Evolutionary conservation across 106 monocot genomes (phyloP), one percentile per base, ranked within the genome.

Genomic region (Vanilla planifolia): DNA sequence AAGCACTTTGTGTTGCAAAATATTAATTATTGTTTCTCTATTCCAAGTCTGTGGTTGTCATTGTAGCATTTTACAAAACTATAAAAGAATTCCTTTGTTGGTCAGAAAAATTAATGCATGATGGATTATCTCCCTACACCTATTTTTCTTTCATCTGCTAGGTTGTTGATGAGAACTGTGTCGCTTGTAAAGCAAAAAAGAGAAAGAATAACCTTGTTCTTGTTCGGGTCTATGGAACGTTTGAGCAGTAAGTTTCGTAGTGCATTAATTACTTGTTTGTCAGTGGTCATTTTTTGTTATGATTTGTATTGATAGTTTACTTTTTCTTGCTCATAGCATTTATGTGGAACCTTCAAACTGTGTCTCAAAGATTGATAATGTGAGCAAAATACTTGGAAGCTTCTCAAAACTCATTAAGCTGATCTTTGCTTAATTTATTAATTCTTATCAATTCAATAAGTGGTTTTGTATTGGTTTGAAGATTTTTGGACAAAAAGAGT

Each of bases 211-310:
- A 57, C 1, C 8, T 20, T 34, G 21, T 57, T 35, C 20, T 57
- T 13, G 57, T 57, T 33, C 57, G 57, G 19, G 34, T 57, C n/a
- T 57, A 57, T 35, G 57, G 57, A 57, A 57, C 35, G 33, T 57
- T 8, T 36, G 57, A 57, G 57, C 57, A 57, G 57, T 57, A 57
- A 57, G 57, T 35, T 57, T 3, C 8, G 1, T 35, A 29, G 25
- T 35, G 35, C 57, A 9, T 35, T 53, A 57, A 35, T 6, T 21
- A 11, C 35, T 57, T 33, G 15, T 21, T 21, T 14, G 4, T 21
- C 20, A 3, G 20, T 21, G 6, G 28, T 57, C 6, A 57, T 4
- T 35, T 57, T 57, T 5, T 21, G 8, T 36, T 16, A n/a, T 6
- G 13, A 34, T 29, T 53, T 30, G 32, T 25, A 53, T 6, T 32